These are phyloP conservation scores for Salix viminalis DNA, from an alignment of 345 rosid species.

Conservation along the genomic window DNA sequence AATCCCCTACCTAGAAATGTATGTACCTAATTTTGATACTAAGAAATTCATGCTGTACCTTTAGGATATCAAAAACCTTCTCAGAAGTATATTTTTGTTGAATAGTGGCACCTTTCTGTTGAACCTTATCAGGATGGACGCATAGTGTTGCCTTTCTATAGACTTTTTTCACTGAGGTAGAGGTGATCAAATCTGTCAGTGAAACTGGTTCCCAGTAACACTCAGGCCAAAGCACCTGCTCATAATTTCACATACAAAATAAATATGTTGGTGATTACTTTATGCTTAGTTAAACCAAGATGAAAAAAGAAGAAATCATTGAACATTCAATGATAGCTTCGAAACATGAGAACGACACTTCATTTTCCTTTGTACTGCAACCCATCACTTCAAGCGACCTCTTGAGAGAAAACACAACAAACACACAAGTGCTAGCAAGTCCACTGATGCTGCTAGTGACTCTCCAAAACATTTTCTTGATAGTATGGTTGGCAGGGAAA, in stretches of 20 bases:
- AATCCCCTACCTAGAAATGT: background rate
- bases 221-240: conserved; percentile 89
- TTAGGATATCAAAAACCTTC: conserved; percentile 91
- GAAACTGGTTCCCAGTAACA: conserved; percentile 87
- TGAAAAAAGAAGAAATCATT: background rate
- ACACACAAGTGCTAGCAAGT: background rate
- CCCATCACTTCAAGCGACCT: background rate
- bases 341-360: background rate
- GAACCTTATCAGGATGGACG: conserved; percentile 98
- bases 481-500: background rate
- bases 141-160: conserved; percentile 75
- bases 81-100: conserved; percentile 86
- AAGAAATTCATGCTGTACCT: conserved; percentile 40
- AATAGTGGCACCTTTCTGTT: conserved; percentile 88
- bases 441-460: background rate
- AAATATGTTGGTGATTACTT: background rate
- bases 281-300: background rate
- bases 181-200: conserved; percentile 80
- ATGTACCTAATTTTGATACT: background rate
- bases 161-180: conserved; percentile 78
- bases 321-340: background rate
- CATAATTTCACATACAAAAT: conserved; percentile 12
- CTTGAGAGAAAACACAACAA: background rate
- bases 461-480: background rate
- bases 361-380: background rate